Percentiles rank a stretch among this genome's conserved stretches.
Evolutionary conservation across 176 grass and related monocot species (phyloP).

Genomic region (Zea luxurians): DNA sequence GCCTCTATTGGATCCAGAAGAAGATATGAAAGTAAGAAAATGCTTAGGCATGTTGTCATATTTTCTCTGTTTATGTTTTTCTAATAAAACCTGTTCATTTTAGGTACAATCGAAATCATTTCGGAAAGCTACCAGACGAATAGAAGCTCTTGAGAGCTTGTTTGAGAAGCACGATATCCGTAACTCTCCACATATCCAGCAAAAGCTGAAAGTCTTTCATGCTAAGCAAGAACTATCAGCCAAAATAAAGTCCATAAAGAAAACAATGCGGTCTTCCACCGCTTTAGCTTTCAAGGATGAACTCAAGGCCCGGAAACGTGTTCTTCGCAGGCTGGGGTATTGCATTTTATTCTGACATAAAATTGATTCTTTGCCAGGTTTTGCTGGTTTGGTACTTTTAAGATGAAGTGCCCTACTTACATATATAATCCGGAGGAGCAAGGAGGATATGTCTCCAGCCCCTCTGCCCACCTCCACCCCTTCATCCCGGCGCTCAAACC

Average conservation of each 20-base stretch:
- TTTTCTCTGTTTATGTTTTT: not conserved
- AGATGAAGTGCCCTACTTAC: conserved; percentile 3
- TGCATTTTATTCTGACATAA: not conserved
- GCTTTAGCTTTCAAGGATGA: conserved; percentile 95
- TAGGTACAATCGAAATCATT: conserved; percentile 85
- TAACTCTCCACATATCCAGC: conserved; percentile 69
- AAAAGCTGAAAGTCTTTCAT: conserved; percentile 89
- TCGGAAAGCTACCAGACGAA: conserved; percentile 71
- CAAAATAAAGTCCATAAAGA: conserved; percentile 89
- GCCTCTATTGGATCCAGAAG: conserved; percentile 92
- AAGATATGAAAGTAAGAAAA: conserved; percentile 94
- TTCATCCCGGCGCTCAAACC: too few relatives aligned
- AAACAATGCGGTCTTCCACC: conserved; percentile 68
- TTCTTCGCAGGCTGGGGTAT: conserved; percentile 89
- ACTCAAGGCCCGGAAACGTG: conserved; percentile 82
- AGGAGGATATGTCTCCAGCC: too few relatives aligned
- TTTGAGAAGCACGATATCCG: conserved; percentile 83
- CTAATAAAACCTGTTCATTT: conserved; percentile 21
- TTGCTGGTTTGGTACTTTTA: not conserved
- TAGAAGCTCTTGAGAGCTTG: conserved; percentile 87
- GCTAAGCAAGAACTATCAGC: conserved; percentile 76
- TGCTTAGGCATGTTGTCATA: not conserved
- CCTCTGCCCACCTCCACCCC: too few relatives aligned
- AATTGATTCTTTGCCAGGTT: conserved; percentile 6
- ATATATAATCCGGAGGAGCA: too few relatives aligned